Conservation (phyloP, 352 stramenopile species). For the Phytophthora vignae region DNA sequence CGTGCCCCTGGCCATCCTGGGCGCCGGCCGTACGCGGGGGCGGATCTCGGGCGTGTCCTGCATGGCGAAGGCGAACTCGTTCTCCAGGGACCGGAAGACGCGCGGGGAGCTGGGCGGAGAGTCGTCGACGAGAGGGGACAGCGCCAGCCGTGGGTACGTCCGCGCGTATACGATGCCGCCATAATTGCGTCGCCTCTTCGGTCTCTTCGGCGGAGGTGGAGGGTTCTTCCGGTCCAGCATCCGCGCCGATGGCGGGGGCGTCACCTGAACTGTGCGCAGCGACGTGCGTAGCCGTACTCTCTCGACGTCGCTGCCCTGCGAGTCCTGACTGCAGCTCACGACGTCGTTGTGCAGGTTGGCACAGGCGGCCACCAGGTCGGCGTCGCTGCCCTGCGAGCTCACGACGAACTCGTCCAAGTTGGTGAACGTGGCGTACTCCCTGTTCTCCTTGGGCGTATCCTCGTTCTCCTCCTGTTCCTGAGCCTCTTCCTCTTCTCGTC, state of each 20-base stretch:
- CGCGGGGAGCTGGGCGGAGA: conserved; percentile 42
- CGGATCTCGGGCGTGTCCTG: conserved; percentile 62
- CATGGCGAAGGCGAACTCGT: conserved; percentile 69
- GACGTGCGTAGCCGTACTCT: conserved; percentile 23
- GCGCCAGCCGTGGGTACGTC: conserved; percentile 42
- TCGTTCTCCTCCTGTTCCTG: neutral
- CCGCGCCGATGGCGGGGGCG: conserved; percentile 65
- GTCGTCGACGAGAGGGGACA: conserved; percentile 47
- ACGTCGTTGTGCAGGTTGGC: conserved; percentile 33
- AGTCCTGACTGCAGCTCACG: conserved; percentile 30
- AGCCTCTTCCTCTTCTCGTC: conserved; percentile 1
- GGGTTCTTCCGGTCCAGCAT: conserved; percentile 77
- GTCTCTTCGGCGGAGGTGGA: conserved; percentile 57
- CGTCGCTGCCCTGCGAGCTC: conserved; percentile 35
- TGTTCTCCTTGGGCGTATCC: conserved; percentile 35
- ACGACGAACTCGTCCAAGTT: conserved; percentile 35
- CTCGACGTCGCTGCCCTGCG: conserved; percentile 35
- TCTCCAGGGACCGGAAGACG: conserved; percentile 72
- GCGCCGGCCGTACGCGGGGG: conserved; percentile 51
- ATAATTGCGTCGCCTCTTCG: conserved; percentile 35
- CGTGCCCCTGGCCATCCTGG: conserved; percentile 55
- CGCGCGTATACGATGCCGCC: conserved; percentile 39
- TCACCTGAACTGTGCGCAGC: conserved; percentile 59
- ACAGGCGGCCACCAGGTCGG: conserved; percentile 34
- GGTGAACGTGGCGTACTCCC: conserved; percentile 31